These are phyloP conservation scores for Aphanomyces invadans DNA, from an alignment of 352 stramenopile genomes.

Conservation along the genomic window DNA sequence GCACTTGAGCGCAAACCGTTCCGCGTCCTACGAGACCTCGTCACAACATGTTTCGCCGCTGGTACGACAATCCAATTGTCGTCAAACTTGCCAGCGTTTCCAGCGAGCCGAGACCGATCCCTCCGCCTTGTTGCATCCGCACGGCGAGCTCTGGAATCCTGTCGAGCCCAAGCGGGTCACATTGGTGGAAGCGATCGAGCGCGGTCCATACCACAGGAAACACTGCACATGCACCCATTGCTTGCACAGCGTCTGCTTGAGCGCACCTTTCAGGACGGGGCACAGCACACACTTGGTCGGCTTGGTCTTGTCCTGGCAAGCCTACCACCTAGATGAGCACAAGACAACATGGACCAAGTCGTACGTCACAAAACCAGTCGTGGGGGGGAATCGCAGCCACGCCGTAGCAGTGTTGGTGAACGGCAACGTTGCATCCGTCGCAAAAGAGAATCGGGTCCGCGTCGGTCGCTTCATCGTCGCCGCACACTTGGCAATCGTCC, in stretches of 20 bases:
- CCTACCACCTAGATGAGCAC: neutral
- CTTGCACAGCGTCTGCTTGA: slow-evolving; percentile 54
- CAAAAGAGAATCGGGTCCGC: slow-evolving; percentile 88
- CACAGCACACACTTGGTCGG: slow-evolving; percentile 48
- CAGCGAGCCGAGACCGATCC: slow-evolving; percentile 38
- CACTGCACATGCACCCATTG: slow-evolving; percentile 80
- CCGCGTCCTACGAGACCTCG: slow-evolving; percentile 31
- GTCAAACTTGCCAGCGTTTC: slow-evolving; percentile 26
- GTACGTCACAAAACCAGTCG: slow-evolving; percentile 80
- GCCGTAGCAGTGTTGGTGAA: slow-evolving; percentile 88
- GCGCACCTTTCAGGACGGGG: slow-evolving; percentile 47
- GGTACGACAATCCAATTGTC: slow-evolving; percentile 22
- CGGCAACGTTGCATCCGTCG: slow-evolving; percentile 75
- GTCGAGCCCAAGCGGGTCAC: neutral
- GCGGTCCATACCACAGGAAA: slow-evolving; percentile 51
- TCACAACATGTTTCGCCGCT: too few species aligned
- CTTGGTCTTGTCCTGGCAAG: slow-evolving; percentile 10
- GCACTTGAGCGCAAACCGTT: slow-evolving; percentile 56
- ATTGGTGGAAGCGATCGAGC: neutral
- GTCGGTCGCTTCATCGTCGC: slow-evolving; percentile 72
- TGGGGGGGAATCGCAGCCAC: slow-evolving; percentile 51
- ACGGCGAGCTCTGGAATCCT: slow-evolving; percentile 54
- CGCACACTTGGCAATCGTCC: slow-evolving; percentile 65
- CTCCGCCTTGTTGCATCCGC: slow-evolving; percentile 31
- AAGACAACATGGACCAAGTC: too few species aligned